Evolutionary conservation across 176 grass and related monocot genomes (phyloP), one percentile per base, ranked within the genome.

Genomic region (Avena atlantica): DNA sequence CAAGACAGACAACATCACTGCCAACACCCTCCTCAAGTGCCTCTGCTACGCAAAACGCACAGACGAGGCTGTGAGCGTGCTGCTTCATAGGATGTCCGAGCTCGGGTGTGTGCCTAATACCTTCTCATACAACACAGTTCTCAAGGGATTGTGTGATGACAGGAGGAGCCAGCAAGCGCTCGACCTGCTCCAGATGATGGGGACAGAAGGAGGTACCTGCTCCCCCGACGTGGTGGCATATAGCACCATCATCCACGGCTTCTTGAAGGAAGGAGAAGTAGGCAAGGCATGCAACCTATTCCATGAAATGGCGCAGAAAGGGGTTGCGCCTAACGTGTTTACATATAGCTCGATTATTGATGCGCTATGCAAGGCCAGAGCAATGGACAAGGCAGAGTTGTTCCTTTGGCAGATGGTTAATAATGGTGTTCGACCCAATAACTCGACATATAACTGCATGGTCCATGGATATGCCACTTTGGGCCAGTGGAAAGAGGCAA

Each of bases 81-180:
- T 87, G 70, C 8, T 87, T 31, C 70, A 87, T 12, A 74, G 61
- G 56, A 87, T 84, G 85, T 36, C 89, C 51, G n/a, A 63, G 11
- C 55, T 87, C 14, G 79, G 80, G 6, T 79, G 78, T 70, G 11
- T 31, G 57, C 85, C 79, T 19, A 0, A 71, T 70, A 19, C 66
- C 1, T 45, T 29, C 27, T 29, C 27, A 29, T 29, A 29, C 27
- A 29, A 29, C 27, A 29, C 27, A 29, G 27, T 29, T 29, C 27
- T 29, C 27, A 29, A 29, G 27, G 27, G 27, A 29, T 29, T 29
- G 27, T 29, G 27, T 29, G 27, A 29, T 29, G 27, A 29, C 27
- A 29, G 27, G 27, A 29, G 27, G 27, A 29, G 27, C 27, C 27
- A 29, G 27, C 27, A 29, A 29, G 27, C 27, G 27, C 27, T 29